phyloP scores from a whole-genome alignment of 495 filamentous ascomycete species.

The Penicillium roqueforti region DNA sequence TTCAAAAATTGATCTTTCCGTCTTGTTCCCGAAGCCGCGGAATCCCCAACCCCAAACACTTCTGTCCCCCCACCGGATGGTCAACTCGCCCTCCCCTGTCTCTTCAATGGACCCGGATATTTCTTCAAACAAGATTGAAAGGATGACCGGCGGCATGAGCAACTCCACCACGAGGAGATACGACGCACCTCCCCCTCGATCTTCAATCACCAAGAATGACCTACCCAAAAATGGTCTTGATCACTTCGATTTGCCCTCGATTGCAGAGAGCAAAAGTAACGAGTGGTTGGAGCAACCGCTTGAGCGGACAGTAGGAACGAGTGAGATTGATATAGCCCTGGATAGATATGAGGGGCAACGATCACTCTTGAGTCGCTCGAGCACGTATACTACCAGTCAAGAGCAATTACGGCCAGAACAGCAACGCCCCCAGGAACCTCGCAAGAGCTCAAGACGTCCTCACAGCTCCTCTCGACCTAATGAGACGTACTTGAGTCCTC shows the following conservation, averaged over 20 bases:
- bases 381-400: constrained; percentile 22
- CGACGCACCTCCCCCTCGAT: constrained; percentile 23
- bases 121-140: constrained; percentile 17
- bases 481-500: constrained; percentile 24
- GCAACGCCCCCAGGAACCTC: constrained; percentile 18
- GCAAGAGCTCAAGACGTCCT: constrained; percentile 15
- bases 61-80: constrained; percentile 45
- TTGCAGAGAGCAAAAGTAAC: constrained; percentile 21
- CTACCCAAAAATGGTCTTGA: constrained; percentile 11
- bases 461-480: constrained; percentile 21
- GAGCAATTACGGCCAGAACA: constrained; percentile 25
- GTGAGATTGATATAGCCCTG: constrained; percentile 38
- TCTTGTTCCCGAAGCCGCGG: constrained; percentile 45
- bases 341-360: constrained; percentile 30
- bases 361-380: constrained; percentile 24
- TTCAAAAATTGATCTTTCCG: constrained; percentile 41
- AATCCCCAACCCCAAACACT: constrained; percentile 26
- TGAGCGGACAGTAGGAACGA: constrained; percentile 34
- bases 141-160: constrained; percentile 10
- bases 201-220: constrained; percentile 11
- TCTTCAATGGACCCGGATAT: constrained; percentile 33
- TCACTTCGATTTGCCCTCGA: constrained; percentile 20
- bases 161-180: constrained; percentile 20
- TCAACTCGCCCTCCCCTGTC: constrained; percentile 42
- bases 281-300: constrained; percentile 30